phyloP scores from a whole-genome alignment of 495 filamentous ascomycete species.

The Clavariopsis aquatica region DNA sequence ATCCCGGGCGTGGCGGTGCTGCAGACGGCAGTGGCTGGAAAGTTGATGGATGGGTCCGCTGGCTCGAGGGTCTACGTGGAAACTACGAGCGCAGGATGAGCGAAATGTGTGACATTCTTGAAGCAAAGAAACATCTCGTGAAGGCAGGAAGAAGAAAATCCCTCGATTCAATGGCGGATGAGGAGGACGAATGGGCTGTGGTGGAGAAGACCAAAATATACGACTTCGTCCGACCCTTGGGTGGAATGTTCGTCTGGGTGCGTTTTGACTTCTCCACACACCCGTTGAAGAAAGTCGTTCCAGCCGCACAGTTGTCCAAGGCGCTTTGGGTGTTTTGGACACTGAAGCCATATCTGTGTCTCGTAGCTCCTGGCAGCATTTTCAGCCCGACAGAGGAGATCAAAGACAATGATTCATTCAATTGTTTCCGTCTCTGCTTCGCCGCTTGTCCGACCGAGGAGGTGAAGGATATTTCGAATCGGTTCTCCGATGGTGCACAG shows the following conservation, averaged over 20 bases:
- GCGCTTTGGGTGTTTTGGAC: conserved; percentile 77
- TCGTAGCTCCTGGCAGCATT: conserved; percentile 67
- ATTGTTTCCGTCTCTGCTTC: conserved; percentile 79
- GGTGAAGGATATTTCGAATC: conserved; percentile 56
- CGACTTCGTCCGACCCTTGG: conserved; percentile 75
- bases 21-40: conserved; percentile 65
- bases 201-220: conserved; percentile 70
- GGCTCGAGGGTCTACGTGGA: conserved; percentile 79
- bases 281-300: conserved; percentile 60
- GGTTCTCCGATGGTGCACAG: conserved; percentile 67
- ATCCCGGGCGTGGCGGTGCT: conserved; percentile 46
- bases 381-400: conserved; percentile 68
- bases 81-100: conserved; percentile 82
- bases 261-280: conserved; percentile 67
- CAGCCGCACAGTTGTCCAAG: conserved; percentile 50
- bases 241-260: conserved; percentile 93
- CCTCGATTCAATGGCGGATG: conserved; percentile 44
- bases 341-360: conserved; percentile 62
- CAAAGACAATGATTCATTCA: conserved; percentile 56
- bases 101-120: conserved; percentile 68
- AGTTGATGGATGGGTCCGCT: conserved; percentile 82
- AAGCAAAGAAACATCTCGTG: conserved; percentile 62
- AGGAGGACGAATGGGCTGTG: conserved; percentile 60
- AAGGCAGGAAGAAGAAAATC: conserved; percentile 48
- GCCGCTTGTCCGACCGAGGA: conserved; percentile 74